Evolutionary conservation across 495 filamentous ascomycete genomes (phyloP).

Genomic region (Clavariopsis aquatica): DNA sequence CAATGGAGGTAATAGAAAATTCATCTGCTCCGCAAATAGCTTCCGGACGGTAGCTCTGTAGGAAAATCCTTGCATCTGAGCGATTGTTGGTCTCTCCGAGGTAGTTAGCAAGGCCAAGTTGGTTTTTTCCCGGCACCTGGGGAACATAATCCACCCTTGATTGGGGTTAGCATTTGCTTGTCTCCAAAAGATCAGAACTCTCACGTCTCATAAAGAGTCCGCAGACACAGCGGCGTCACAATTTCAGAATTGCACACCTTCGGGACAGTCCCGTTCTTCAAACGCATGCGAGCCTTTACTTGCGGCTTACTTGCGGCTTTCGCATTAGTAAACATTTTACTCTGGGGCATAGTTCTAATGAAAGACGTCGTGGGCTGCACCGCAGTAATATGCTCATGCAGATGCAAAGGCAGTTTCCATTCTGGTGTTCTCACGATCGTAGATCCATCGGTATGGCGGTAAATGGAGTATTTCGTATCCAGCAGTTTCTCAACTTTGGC

Average conservation of each 20-base stretch:
- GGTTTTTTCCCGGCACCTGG: constrained; percentile 47
- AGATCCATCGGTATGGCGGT: constrained; percentile 45
- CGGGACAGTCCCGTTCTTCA: constrained; percentile 38
- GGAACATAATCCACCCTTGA: constrained; percentile 49
- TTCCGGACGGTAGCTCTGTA: constrained; percentile 52
- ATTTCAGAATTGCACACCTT: constrained; percentile 51
- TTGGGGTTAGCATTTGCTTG: background rate
- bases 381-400: constrained; percentile 57
- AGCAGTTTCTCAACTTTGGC: constrained; percentile 43
- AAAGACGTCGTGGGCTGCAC: constrained; percentile 70
- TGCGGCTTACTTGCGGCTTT: background rate
- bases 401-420: constrained; percentile 55
- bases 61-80: constrained; percentile 52
- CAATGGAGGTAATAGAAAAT: constrained; percentile 49
- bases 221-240: constrained; percentile 55
- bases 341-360: constrained; percentile 37
- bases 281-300: background rate
- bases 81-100: constrained; percentile 51
- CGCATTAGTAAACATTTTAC: background rate
- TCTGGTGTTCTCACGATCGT: constrained; percentile 43
- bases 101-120: constrained; percentile 52
- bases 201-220: constrained; percentile 55
- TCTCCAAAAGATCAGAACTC: background rate
- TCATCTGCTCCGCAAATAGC: constrained; percentile 43
- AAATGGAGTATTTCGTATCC: constrained; percentile 47